A percentile compares a stretch with the other conserved stretches of the same genome.
Conservation (phyloP, 2,329 filamentous ascomycete genomes). For the Cyanodermella asteris region DNA sequence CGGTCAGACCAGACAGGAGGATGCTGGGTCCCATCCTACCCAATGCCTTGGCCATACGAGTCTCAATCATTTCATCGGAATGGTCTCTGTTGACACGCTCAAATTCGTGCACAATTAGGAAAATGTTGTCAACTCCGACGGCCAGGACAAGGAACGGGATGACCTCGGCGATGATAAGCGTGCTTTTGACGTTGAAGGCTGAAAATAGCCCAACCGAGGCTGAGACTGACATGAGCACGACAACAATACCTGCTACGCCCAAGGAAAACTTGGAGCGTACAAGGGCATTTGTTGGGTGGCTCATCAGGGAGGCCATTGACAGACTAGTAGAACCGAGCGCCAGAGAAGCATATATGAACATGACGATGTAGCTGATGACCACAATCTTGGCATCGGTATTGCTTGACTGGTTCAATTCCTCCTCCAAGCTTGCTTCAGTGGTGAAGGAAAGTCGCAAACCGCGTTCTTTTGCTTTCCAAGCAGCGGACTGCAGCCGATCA, state of each 20-base stretch:
- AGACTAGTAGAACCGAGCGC: constrained; percentile 76
- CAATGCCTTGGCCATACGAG: constrained; percentile 68
- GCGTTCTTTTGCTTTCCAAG: constrained; percentile 53
- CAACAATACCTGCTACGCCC: constrained; percentile 81
- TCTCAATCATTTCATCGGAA: constrained; percentile 69
- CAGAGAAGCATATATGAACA: constrained; percentile 93
- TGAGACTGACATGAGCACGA: constrained; percentile 92
- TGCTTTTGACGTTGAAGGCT: constrained; percentile 76
- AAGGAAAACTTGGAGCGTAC: constrained; percentile 95
- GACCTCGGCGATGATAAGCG: constrained; percentile 92
- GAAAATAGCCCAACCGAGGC: constrained; percentile 91
- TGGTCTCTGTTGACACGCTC: constrained; percentile 85
- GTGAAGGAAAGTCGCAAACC: constrained; percentile 82
- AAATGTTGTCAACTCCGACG: constrained; percentile 96
- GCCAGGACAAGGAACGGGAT: constrained; percentile 94
- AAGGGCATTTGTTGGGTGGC: constrained; percentile 61
- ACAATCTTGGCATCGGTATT: constrained; percentile 97
- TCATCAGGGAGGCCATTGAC: constrained; percentile 52
- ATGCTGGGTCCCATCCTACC: constrained; percentile 95
- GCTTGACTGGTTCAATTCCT: constrained; percentile 92
- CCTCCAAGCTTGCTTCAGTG: constrained; percentile 81
- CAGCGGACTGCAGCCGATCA: constrained; percentile 50
- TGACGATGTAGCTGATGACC: constrained; percentile 88
- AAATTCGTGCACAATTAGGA: constrained; percentile 94
- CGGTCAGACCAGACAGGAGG: constrained; percentile 78